Evolutionary conservation across 1,284 basidiomycete species (phyloP).

Genomic region (Ustilago lituana): DNA sequence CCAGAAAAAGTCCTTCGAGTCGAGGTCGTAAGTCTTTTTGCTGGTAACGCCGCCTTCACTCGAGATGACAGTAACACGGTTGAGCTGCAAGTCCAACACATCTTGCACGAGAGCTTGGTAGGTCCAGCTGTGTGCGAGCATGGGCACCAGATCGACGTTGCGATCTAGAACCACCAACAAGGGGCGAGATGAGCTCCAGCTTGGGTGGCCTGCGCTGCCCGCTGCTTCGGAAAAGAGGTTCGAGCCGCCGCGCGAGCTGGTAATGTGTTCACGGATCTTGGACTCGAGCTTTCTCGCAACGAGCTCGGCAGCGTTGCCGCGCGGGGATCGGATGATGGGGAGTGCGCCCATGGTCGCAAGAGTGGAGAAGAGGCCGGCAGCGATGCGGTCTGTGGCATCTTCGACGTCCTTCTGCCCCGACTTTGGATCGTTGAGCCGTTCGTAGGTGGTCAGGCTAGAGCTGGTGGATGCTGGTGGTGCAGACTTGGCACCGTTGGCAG

Average conservation of each 20-base stretch:
- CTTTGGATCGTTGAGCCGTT: conserved; percentile 89
- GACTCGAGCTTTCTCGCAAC: conserved; percentile 93
- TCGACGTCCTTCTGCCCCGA: conserved; percentile 92
- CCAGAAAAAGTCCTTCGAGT: conserved; percentile 99
- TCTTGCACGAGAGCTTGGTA: conserved; percentile 98
- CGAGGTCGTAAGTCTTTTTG: conserved; percentile 80
- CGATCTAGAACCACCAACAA: conserved; percentile 91
- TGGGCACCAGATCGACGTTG: conserved; percentile 93
- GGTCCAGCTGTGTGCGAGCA: conserved; percentile 97
- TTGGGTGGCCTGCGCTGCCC: conserved; percentile 13
- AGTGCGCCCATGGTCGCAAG: conserved; percentile 91
- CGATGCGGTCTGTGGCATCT: conserved; percentile 89
- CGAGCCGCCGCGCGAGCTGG: conserved; percentile 72
- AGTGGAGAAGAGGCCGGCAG: conserved; percentile 89
- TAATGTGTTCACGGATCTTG: conserved; percentile 89
- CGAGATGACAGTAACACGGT: conserved; percentile 81
- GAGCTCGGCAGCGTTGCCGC: conserved; percentile 98
- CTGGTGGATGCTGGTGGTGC: conserved; percentile 14
- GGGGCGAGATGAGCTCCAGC: conserved; percentile 50
- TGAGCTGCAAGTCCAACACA: conserved; percentile 95
- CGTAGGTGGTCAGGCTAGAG: conserved; percentile 73
- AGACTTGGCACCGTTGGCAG: conserved; percentile 37
- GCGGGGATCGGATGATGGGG: conserved; percentile 92
- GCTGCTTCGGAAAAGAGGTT: conserved; percentile 66
- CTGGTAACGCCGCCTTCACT: conserved; percentile 38